Evolutionary conservation across 371 early-diverging fungal species (phyloP), one percentile per base, ranked within the genome.

Genomic region (Apophysomyces ossiformis): DNA sequence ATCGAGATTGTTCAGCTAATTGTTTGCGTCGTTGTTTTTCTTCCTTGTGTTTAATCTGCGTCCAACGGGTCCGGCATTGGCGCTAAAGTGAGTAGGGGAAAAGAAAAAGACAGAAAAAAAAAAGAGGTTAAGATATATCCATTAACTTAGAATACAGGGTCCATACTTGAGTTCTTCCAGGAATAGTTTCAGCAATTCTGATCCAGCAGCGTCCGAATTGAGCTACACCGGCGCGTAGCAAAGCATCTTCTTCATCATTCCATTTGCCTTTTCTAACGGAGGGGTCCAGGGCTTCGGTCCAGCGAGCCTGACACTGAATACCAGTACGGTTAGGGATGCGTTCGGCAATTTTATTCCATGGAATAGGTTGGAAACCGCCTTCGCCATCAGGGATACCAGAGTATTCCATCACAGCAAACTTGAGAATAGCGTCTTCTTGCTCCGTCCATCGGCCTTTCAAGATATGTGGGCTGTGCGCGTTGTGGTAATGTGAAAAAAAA

Each of bases 41-140:
- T 67, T 83, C 81, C 57, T 85, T 85, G 47, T 85, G 80, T 59
- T 82, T 80, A 7, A 86, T 70, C 65, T 86, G 86, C 56, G 85
- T 84, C 87, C 87, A 92, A 37, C 92, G 82, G 6, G 91, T 89
- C 21, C 92, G 81, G 47, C 92, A 92, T 66, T 92, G 92, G 36
- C 91, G 76, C 72, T 77, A 59, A 65, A 73, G 11, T 50, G 32
- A 26, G 32, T 26, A 26, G 32, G 3, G 32, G 32, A 26, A 8
- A 37, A 61, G 35, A 61, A 35, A 41, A 43, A 37, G 1, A 26
- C 62, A 43, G 11, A 5, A 61, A 35, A 41, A 43, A 37, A 5
- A 26, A 64, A 43, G 11, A 5, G 54, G n/a, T 63, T 16, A 26
- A 41, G 0, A 9, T 47, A 15, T 57, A 37, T 15, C 26, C 15